phyloP scores from a whole-genome alignment of 495 filamentous ascomycete species.

The Aspergillus olivimuriae region DNA sequence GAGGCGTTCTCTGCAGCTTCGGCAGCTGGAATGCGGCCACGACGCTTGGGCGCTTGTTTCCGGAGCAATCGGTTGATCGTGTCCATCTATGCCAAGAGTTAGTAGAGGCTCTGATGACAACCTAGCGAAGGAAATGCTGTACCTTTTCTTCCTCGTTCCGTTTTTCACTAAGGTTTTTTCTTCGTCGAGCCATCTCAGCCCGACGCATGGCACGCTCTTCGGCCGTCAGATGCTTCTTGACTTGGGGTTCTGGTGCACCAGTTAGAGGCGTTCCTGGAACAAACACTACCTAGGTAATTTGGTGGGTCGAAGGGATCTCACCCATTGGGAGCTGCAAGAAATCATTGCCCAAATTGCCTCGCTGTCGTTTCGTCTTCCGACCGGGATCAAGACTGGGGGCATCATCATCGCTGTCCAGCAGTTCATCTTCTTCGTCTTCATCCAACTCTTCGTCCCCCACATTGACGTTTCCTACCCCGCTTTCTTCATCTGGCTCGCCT shows the following conservation, averaged over 20 bases:
- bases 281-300: no score
- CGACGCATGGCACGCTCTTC: slow-evolving; percentile 94
- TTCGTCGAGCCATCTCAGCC: slow-evolving; percentile 89
- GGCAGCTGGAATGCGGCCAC: slow-evolving; percentile 43
- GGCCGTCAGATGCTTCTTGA: slow-evolving; percentile 85
- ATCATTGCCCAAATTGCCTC: slow-evolving; percentile 61
- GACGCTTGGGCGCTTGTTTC: slow-evolving; percentile 88
- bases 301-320: slow-evolving; percentile 31
- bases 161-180: slow-evolving; percentile 97
- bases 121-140: slow-evolving; percentile 5
- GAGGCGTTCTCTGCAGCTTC: slow-evolving; percentile 42
- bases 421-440: slow-evolving; percentile 57
- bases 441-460: slow-evolving; percentile 47
- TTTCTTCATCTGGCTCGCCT: slow-evolving; percentile 45
- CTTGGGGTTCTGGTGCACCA: slow-evolving; percentile 82
- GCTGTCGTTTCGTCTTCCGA: slow-evolving; percentile 84
- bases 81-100: slow-evolving; percentile 88
- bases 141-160: slow-evolving; percentile 99
- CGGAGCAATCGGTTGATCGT: slow-evolving; percentile 96
- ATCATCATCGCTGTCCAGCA: slow-evolving; percentile 60
- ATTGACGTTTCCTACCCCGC: slow-evolving; percentile 31
- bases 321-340: slow-evolving; percentile 83
- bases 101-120: background rate
- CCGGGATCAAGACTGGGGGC: slow-evolving; percentile 56
- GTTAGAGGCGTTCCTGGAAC: no score